These are phyloP conservation scores for Quercus ilex DNA, from an alignment of 306 rosid species.

Conservation along the genomic window DNA sequence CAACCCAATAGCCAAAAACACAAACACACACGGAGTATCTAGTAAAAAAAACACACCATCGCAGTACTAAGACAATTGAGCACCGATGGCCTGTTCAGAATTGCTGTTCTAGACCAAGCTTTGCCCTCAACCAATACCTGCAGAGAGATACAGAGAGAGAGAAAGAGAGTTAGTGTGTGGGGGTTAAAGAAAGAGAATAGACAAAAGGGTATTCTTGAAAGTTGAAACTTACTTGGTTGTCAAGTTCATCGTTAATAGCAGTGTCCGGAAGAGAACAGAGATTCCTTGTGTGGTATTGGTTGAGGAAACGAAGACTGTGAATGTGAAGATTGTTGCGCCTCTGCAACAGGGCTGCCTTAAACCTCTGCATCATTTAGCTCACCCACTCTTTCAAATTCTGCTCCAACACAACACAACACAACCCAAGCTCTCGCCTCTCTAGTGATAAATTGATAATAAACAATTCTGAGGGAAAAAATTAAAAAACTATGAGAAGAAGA, in stretches of 20 bases:
- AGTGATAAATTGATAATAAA: too few species aligned
- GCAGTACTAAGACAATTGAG: slow-evolving; percentile 53
- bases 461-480: too few species aligned
- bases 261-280: slow-evolving; percentile 33
- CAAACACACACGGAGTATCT: too few species aligned
- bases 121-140: slow-evolving; percentile 57
- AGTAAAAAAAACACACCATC: slow-evolving; percentile 29
- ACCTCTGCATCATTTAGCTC: too few species aligned
- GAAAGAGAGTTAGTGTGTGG: too few species aligned
- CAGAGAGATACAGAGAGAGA: background rate
- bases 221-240: slow-evolving; percentile 30
- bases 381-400: too few species aligned
- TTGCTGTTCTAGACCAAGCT: slow-evolving; percentile 56
- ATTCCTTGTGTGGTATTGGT: background rate
- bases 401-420: too few species aligned
- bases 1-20: background rate
- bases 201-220: slow-evolving; percentile 1
- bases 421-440: too few species aligned
- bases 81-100: slow-evolving; percentile 62
- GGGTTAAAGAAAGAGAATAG: background rate
- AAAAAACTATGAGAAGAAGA: too few species aligned
- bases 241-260: slow-evolving; percentile 23
- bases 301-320: too few species aligned
- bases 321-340: too few species aligned
- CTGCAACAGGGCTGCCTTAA: too few species aligned